Evolutionary conservation across 2,329 filamentous ascomycete genomes (phyloP).

Genomic region (Sclerotinia sclerotiorum): DNA sequence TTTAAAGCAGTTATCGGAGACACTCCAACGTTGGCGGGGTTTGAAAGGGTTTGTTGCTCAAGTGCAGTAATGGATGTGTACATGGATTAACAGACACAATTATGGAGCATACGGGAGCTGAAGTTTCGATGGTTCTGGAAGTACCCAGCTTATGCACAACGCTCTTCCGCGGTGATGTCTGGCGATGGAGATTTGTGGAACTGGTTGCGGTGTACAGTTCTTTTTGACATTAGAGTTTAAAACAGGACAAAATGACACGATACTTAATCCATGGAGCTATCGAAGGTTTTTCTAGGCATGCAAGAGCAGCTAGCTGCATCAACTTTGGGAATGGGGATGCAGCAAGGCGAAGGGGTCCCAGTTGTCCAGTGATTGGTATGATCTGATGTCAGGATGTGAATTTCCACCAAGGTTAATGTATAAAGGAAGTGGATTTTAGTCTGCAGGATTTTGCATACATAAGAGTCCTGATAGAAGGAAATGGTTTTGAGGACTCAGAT

Average conservation of each 20-base stretch:
- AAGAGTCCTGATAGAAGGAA: neutral
- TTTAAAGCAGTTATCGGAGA: neutral
- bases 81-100: conserved; percentile 5
- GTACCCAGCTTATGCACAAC: conserved; percentile 9
- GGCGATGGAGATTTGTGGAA: conserved; percentile 9
- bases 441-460: conserved; percentile 1
- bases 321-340: neutral
- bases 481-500: neutral
- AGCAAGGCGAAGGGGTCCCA: conserved; percentile 4
- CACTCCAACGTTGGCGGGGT: conserved; percentile 2
- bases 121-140: neutral
- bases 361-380: conserved; percentile 22
- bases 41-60: neutral
- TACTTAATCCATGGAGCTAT: conserved; percentile 18
- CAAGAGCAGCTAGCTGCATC: conserved; percentile 11
- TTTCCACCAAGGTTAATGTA: conserved; percentile 16
- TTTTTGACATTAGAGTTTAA: conserved; percentile 10
- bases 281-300: conserved; percentile 6
- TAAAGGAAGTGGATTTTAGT: neutral
- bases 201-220: conserved; percentile 13
- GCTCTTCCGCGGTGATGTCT: neutral
- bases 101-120: conserved; percentile 17
- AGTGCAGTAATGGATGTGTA: conserved; percentile 7
- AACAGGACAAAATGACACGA: neutral
- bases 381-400: conserved; percentile 26